These are phyloP conservation scores for Botrytis paeoniae DNA, from an alignment of 2,329 filamentous ascomycete genomes.

Conservation along the genomic window DNA sequence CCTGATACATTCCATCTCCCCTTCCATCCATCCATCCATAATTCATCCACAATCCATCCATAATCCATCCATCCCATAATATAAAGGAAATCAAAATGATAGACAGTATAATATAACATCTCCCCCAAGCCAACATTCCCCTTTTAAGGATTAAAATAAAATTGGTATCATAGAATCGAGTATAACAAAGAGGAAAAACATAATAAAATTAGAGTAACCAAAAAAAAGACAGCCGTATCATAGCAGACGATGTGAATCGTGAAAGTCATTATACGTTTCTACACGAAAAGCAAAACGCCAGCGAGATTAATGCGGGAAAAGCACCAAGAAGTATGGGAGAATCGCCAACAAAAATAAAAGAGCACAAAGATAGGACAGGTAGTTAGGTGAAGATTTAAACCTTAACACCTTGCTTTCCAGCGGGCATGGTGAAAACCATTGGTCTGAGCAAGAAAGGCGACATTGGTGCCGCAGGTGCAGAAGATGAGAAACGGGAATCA, in stretches of 20 bases:
- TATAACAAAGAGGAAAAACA: neutral
- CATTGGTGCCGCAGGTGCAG: neutral
- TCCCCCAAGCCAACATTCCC: neutral
- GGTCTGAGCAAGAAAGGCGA: conserved; percentile 14
- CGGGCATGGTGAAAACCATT: conserved; percentile 15
- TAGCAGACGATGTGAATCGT: conserved; percentile 1
- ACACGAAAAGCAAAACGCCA: neutral
- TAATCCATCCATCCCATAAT: neutral
- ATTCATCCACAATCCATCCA: neutral
- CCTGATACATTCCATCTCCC: neutral
- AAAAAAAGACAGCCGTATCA: neutral
- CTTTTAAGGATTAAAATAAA: neutral
- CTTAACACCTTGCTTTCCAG: conserved; percentile 11
- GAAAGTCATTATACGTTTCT: conserved; percentile 3
- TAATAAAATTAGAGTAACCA: neutral
- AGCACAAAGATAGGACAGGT: too few species aligned
- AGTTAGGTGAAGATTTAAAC: neutral
- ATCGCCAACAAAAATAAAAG: neutral
- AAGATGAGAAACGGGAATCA: neutral
- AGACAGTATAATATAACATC: neutral
- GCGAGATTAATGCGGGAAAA: neutral
- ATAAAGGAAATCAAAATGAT: neutral
- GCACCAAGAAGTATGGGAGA: neutral
- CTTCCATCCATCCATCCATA: neutral
- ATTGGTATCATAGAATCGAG: conserved; percentile 12